Base-by-base conservation (phyloP, 2,329 filamentous ascomycete genomes). In the Thyridium curvatum region DNA sequence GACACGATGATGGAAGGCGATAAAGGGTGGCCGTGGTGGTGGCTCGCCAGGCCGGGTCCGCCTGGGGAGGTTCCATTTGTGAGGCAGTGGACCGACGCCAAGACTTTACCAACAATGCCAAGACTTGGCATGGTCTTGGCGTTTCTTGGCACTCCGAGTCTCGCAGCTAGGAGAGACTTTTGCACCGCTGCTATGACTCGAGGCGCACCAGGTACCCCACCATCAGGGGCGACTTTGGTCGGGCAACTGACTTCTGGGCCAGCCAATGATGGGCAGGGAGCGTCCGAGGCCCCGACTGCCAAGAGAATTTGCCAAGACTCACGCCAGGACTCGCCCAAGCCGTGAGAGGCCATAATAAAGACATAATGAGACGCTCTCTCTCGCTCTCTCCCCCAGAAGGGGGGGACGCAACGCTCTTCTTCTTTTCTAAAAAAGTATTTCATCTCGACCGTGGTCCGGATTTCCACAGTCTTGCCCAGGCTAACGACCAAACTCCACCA, bases 221-320 rank as follows among this genome's bases (percentile, higher is more conserved):
- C 38, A 53, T 41, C 51, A 46, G 30, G 3, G 35, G 41, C 38
- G 46, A 54, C 52, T 10, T 29, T 3, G n/a, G 21, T 33, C 47
- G 43, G 49, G 38, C 43, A 39, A 41, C 34, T 32, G 41, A 35
- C 34, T 34, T 34, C 38, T 32, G 28, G 17, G 16, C 21, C 32
- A 42, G 37, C 52, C 52, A 55, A 54, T 55, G 30, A 39, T 41
- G 21, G 30, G 17, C 12, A 35, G 41, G 42, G 45, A 44, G 44
- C 42, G 41, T 41, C 45, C 41, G 45, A 48, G 45, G 44, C 51
- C 51, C 46, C 48, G 77, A 55, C 41, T 38, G 50, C 50, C 50
- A 55, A 53, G 51, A 48, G 39, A 42, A 18, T 37, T 37, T 46
- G 50, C 48, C 51, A 54, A 53, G 51, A 40, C 43, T 46, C 45